Evolutionary conservation across 139 green algal species (phyloP).

Genomic region (Chlamydomonas asymmetrica): DNA sequence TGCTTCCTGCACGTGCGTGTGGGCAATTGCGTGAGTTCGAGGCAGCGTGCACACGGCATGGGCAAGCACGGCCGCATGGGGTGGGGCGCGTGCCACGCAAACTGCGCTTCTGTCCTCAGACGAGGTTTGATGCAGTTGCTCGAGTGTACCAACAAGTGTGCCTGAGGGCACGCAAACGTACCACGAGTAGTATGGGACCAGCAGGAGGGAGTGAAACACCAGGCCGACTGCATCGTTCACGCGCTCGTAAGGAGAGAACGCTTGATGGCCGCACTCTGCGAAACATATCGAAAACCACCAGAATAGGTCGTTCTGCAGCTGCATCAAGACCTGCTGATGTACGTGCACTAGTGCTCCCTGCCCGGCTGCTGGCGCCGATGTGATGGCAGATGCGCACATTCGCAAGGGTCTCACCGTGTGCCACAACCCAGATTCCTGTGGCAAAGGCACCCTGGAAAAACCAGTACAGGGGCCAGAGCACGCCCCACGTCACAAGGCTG

Average conservation of each 20-base stretch:
- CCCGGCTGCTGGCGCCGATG: too few relatives aligned
- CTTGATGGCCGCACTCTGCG: constrained; percentile 88
- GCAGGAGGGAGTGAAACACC: constrained; percentile 75
- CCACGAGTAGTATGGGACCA: constrained; percentile 90
- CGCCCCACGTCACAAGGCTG: constrained; percentile 33
- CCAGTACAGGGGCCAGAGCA: constrained; percentile 79
- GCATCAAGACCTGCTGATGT: too few relatives aligned
- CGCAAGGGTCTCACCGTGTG: too few relatives aligned
- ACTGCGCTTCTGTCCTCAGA: not conserved
- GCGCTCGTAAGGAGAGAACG: constrained; percentile 59
- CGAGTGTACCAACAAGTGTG: too few relatives aligned
- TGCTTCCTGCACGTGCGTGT: constrained; percentile 79
- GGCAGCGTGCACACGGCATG: too few relatives aligned
- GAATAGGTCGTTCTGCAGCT: too few relatives aligned
- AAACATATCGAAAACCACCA: too few relatives aligned
- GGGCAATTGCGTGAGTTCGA: too few relatives aligned
- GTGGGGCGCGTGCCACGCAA: not conserved
- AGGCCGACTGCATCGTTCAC: constrained; percentile 84
- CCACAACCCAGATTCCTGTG: constrained; percentile 82
- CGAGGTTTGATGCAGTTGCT: too few relatives aligned
- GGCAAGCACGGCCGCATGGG: too few relatives aligned
- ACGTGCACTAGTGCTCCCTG: too few relatives aligned
- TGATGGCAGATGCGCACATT: too few relatives aligned
- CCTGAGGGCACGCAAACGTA: constrained; percentile 16
- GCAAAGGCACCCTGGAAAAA: constrained; percentile 65